These are phyloP conservation scores for Fagopyrum homotropicum DNA, from an alignment of 148 eudicot species.

Conservation along the genomic window DNA sequence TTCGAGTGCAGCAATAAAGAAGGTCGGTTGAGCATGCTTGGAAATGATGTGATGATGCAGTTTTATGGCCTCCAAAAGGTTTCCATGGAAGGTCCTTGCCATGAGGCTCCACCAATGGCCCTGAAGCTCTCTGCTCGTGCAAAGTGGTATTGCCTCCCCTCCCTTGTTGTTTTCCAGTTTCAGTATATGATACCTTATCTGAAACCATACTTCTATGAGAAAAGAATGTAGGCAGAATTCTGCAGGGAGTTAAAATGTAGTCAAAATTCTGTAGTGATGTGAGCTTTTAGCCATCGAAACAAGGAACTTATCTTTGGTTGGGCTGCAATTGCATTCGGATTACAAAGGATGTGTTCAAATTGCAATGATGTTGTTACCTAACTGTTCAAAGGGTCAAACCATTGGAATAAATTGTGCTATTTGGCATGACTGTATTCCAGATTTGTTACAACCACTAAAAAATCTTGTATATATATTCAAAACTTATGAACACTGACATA, in stretches of 20 bases:
- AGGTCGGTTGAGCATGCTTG: constrained; percentile 22
- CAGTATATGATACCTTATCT: constrained; percentile 6
- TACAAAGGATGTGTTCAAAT: neutral
- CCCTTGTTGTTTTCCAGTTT: constrained; percentile 5
- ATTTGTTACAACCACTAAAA: neutral
- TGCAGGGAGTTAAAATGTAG: neutral
- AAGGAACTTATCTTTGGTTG: neutral
- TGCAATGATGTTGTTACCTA: neutral
- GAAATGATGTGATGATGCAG: constrained; percentile 49
- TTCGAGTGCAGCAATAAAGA: constrained; percentile 30
- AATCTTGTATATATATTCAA: neutral
- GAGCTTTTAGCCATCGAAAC: neutral
- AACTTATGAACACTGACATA: constrained; percentile 1
- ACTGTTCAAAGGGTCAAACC: neutral
- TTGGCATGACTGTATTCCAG: neutral
- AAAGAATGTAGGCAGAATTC: neutral
- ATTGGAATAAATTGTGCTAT: neutral
- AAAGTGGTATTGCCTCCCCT: constrained; percentile 48
- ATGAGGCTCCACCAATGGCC: constrained; percentile 73
- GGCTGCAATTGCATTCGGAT: neutral
- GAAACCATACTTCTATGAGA: neutral
- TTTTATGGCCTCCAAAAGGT: constrained; percentile 60
- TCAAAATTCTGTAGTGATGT: too few relatives aligned
- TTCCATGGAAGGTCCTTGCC: constrained; percentile 70
- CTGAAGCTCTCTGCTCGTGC: constrained; percentile 57